Base-by-base conservation (phyloP, 768 basidiomycete genomes). In the Russula foetens region DNA sequence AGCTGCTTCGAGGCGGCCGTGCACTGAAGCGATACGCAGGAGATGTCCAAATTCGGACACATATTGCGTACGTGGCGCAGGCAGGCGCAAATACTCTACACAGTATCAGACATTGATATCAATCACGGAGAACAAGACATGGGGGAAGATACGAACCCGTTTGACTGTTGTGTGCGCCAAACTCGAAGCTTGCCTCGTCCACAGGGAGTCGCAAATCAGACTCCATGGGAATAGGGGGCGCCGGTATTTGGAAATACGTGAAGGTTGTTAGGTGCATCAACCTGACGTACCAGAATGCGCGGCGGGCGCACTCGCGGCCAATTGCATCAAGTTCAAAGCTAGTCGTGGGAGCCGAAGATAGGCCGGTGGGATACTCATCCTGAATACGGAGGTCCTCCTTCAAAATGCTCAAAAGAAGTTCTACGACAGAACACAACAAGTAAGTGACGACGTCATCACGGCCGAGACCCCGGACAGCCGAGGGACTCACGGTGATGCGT, bases 111-210 rank as follows among this genome's bases (percentile, higher is more conserved):
- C 15, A 26, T 7, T 26, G 31, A 43, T 47, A 31, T 29, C 24
- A 9, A 8, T 19, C n/a, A 51, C 8, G 19, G 24, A 24, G 15
- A 26, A 53, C 48, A 38, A 52, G 46, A 12, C n/a, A 51, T 8
- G 29, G 51, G 38, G 14, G 49, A 57, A 23, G 17, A 63, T 7
- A 62, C 59, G 60, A 19, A 66, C 65, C 63, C 23, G 59, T 45
- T 44, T 58, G 59, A 43, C 38, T 58, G 15, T 61, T 56, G 53
- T 67, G 52, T 17, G 63, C 62, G 24, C 69, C 66, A 19, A 92
- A 74, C 70, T 92, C 89, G 67, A 91, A 92, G 69, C 81, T 85
- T 9, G 87, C 84, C 71, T 92, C 90, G 68, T 91, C 88, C 8
- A 84, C 82, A n/a, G 90, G 90, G 38, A 92, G 75, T 51, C 85